phyloP scores from a whole-genome alignment of 305 asterid genomes.

The Euphrasia arctica region DNA sequence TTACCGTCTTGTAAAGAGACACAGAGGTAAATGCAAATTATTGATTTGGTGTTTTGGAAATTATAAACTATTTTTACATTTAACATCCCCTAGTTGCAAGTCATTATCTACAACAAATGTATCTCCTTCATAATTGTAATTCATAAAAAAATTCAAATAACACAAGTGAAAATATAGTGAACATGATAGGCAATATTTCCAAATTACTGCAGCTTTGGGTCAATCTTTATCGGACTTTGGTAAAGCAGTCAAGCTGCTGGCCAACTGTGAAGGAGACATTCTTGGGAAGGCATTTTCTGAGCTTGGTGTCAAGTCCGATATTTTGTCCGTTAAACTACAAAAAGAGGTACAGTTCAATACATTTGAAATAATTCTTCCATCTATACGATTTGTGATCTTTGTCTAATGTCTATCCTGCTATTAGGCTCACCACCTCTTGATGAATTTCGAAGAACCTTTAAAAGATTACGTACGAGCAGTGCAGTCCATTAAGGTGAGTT shows the following conservation, averaged over 20 bases:
- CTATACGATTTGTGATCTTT: slow-evolving; percentile 16
- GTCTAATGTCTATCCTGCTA: slow-evolving; percentile 17
- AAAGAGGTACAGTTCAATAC: slow-evolving; percentile 54
- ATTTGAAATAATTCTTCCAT: slow-evolving; percentile 16
- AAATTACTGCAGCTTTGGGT: slow-evolving; percentile 66
- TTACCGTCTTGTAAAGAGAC: slow-evolving; percentile 91
- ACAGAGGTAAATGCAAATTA: slow-evolving; percentile 58
- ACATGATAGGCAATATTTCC: slow-evolving; percentile 21
- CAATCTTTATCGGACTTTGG: slow-evolving; percentile 91
- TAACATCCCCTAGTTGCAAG: slow-evolving; percentile 17
- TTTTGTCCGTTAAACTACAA: slow-evolving; percentile 66
- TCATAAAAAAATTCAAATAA: neutral
- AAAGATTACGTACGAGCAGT: slow-evolving; percentile 96
- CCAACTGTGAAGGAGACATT: slow-evolving; percentile 72
- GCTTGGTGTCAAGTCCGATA: slow-evolving; percentile 81
- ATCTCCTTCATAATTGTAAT: slow-evolving; percentile 11
- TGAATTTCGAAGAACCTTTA: slow-evolving; percentile 95
- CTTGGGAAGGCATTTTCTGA: slow-evolving; percentile 94
- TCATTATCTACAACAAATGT: slow-evolving; percentile 19
- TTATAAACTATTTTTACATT: slow-evolving; percentile 14
- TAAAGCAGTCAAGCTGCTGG: slow-evolving; percentile 91
- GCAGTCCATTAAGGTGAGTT: slow-evolving; percentile 89
- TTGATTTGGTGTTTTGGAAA: slow-evolving; percentile 12
- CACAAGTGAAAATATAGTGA: slow-evolving; percentile 14
- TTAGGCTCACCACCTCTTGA: slow-evolving; percentile 89